A percentile compares a stretch with the other conserved stretches of the same genome.
These are phyloP conservation scores for Coemansia linderi DNA, from an alignment of 371 early-diverging fungal species.

Conservation along the genomic window DNA sequence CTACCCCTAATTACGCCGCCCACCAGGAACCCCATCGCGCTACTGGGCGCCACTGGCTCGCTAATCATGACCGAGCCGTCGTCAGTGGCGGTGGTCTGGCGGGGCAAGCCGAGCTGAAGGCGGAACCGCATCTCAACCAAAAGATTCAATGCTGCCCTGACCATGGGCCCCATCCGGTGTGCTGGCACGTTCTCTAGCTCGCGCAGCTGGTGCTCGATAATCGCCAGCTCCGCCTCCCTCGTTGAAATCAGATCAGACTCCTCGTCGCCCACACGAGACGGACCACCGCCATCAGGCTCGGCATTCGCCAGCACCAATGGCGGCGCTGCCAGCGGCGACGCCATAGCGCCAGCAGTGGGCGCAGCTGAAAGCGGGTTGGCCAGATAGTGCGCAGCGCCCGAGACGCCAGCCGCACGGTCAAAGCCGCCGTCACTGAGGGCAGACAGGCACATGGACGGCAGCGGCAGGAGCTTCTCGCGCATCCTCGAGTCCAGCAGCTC, in stretches of 20 bases:
- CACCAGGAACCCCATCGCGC: not conserved
- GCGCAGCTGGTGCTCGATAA: conserved; percentile 46
- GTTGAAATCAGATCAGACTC: conserved; percentile 8
- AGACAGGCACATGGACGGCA: conserved; percentile 30
- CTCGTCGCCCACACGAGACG: too few species aligned
- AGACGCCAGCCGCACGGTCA: conserved; percentile 26
- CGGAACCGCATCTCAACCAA: conserved; percentile 53
- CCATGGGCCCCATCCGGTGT: conserved; percentile 50
- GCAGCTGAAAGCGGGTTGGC: conserved; percentile 19
- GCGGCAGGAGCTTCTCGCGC: conserved; percentile 37
- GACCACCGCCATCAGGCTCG: too few species aligned
- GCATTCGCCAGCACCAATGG: not conserved
- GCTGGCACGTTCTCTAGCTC: conserved; percentile 40
- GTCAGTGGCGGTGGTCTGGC: conserved; percentile 15
- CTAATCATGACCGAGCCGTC: not conserved
- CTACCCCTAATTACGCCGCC: not conserved
- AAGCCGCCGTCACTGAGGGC: conserved; percentile 38
- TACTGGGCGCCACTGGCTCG: not conserved
- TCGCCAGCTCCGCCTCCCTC: conserved; percentile 41
- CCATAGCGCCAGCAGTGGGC: not conserved
- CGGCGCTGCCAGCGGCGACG: not conserved
- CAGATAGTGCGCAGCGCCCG: conserved; percentile 40
- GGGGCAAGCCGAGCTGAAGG: conserved; percentile 43
- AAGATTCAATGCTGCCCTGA: conserved; percentile 47
- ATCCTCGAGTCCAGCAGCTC: conserved; percentile 34